Percentiles rank a stretch among this genome's conserved stretches.
phyloP scores from a whole-genome alignment of 208 protist species.

The Borovskyia barvae region DNA sequence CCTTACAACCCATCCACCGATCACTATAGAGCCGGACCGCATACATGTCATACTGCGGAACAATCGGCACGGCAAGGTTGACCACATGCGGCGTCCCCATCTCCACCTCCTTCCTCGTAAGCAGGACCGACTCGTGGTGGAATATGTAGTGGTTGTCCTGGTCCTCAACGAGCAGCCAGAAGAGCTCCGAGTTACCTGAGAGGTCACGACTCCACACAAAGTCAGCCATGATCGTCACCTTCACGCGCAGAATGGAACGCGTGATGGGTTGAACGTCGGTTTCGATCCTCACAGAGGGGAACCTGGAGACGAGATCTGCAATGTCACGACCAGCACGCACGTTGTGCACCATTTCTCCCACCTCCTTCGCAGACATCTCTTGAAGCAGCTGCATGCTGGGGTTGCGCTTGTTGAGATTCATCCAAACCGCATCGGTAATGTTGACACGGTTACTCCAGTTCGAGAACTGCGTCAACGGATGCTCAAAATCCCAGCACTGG shows the following conservation, averaged over 20 bases:
- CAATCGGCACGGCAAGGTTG: constrained; percentile 95
- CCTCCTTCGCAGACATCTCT: constrained; percentile 77
- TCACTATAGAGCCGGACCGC: constrained; percentile 94
- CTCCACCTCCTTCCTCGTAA: constrained; percentile 88
- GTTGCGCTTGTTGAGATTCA: constrained; percentile 67
- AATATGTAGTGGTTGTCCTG: constrained; percentile 94
- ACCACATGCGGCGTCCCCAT: constrained; percentile 78
- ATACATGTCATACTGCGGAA: constrained; percentile 97
- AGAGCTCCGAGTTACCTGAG: constrained; percentile 93
- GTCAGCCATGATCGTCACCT: constrained; percentile 83
- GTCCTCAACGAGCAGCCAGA: constrained; percentile 98
- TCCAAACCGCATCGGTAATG: constrained; percentile 75
- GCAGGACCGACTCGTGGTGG: constrained; percentile 77
- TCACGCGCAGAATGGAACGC: constrained; percentile 92
- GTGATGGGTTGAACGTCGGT: constrained; percentile 98
- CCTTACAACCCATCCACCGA: constrained; percentile 92
- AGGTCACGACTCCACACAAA: constrained; percentile 95
- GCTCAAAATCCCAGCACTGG: constrained; percentile 93
- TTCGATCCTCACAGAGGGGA: constrained; percentile 90
- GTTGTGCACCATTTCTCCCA: constrained; percentile 88
- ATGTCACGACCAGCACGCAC: constrained; percentile 81
- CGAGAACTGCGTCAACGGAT: constrained; percentile 89
- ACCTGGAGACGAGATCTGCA: constrained; percentile 71
- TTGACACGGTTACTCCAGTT: constrained; percentile 53
- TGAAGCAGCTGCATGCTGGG: constrained; percentile 79